A percentile compares a stretch with the other conserved stretches of the same genome.
phyloP scores from a whole-genome alignment of 2,329 filamentous ascomycete genomes.

The Paraconiothyrium brasiliense region DNA sequence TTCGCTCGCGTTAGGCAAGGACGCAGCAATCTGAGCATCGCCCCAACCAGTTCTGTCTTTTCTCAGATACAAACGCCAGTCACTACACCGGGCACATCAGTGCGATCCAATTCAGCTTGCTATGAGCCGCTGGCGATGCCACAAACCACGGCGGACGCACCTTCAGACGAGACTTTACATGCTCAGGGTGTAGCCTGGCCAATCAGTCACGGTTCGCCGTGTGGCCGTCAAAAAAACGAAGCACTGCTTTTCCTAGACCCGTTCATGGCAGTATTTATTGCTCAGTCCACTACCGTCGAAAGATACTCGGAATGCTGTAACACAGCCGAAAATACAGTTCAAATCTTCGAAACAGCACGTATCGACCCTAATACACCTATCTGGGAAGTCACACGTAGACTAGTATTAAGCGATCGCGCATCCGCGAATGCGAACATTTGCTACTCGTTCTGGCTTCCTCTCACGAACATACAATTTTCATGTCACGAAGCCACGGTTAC shows the following conservation, averaged over 20 bases:
- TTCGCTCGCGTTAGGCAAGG: not conserved
- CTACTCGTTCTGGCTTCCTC: conserved; percentile 31
- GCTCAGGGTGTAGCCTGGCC: not conserved
- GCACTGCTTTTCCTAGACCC: not conserved
- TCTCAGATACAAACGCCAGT: not conserved
- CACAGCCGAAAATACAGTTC: conserved; percentile 5
- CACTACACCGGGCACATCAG: conserved; percentile 4
- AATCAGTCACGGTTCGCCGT: not conserved
- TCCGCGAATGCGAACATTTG: conserved; percentile 18
- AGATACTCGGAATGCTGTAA: conserved; percentile 5
- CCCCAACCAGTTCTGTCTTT: not conserved
- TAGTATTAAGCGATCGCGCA: conserved; percentile 23
- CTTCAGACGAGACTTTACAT: not conserved
- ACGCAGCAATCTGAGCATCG: too few relatives aligned
- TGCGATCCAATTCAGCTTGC: not conserved
- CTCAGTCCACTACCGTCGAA: not conserved
- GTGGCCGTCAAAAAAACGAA: not conserved
- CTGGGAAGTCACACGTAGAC: conserved; percentile 24
- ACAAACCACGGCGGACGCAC: not conserved
- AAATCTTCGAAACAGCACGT: conserved; percentile 3
- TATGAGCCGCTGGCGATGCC: not conserved
- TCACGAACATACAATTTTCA: conserved; percentile 24
- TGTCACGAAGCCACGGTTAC: conserved; percentile 17
- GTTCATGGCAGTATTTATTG: not conserved
- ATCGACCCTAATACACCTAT: not conserved